Conservation (phyloP, 2,329 filamentous ascomycete genomes). For the Coleophoma eucalyptorum region DNA sequence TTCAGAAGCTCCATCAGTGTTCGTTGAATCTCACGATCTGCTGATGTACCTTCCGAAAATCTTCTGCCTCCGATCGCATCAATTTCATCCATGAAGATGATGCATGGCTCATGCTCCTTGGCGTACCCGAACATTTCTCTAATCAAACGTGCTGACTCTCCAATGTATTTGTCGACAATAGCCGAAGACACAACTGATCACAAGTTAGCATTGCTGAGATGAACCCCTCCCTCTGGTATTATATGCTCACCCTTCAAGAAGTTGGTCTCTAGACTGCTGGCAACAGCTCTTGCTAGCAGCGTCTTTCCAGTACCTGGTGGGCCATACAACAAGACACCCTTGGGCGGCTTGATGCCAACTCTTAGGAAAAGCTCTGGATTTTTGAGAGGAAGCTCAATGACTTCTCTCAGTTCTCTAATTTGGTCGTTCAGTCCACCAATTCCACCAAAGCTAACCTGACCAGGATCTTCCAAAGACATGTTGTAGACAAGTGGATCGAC, state of each 20-base stretch:
- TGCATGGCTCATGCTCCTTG: conserved; percentile 98
- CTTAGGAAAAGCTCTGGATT: conserved; percentile 96
- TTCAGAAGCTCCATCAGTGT: conserved; percentile 98
- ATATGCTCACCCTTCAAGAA: conserved; percentile 81
- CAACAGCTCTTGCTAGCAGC: conserved; percentile 86
- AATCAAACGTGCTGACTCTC: conserved; percentile 94
- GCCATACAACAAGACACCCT: conserved; percentile 93
- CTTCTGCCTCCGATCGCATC: conserved; percentile 95
- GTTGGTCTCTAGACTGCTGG: conserved; percentile 95
- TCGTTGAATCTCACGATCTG: conserved; percentile 96
- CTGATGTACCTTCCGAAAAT: conserved; percentile 96
- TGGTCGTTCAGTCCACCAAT: conserved; percentile 98
- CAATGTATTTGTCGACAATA: conserved; percentile 99
- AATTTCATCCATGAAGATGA: conserved; percentile 99
- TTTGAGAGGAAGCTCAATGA: conserved; percentile 96
- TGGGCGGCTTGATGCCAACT: conserved; percentile 98
- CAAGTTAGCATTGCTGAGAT: too few species aligned
- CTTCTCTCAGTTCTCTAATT: conserved; percentile 94
- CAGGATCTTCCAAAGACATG: conserved; percentile 98
- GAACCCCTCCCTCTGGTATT: too few species aligned
- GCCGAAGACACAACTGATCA: conserved; percentile 87
- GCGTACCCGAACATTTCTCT: conserved; percentile 99
- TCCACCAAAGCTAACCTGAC: conserved; percentile 94
- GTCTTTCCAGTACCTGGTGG: conserved; percentile 98
- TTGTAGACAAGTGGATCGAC: conserved; percentile 99